Base-by-base conservation (phyloP, 495 filamentous ascomycete genomes). In the Podospora didyma region DNA sequence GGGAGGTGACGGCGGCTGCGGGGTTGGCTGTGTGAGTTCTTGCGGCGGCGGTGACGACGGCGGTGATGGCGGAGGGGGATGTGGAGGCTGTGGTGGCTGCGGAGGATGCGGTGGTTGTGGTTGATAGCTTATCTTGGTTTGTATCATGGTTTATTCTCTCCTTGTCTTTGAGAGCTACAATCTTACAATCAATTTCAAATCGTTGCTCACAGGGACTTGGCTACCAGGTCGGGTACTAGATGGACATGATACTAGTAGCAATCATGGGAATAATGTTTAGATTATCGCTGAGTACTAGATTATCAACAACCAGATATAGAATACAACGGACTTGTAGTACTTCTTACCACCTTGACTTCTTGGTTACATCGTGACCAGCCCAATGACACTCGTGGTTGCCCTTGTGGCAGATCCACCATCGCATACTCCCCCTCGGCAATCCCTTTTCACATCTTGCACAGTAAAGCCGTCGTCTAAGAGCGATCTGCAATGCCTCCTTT, bases 341-440 rank as follows among this genome's bases (percentile, higher is more conserved):
- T n/a, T n/a, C n/a, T n/a, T n/a, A n/a, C n/a, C n/a, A 31, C 26
- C 3, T 31, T 31, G 3, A 31, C 26, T 14, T 41, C 37, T 41
- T 26, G 22, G 22, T 16, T n/a, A 45, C 37, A n/a, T 54, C 51
- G 12, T 54, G 51, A n/a, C 51, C 51, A 16, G 37, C 39, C 51
- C 51, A 54, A 31, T 54, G 51, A 19, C 51, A 54, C 19, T 54
- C 51, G 26, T 54, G 51, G 20, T 54, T 41, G 0, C 51, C 51
- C 9, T 39, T 44, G 16, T 7, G 22, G 17, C 51, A 54, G 3
- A 54, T 54, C 51, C 51, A 54, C 51, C 51, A 54, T n/a, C 51
- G 16, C 37, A 39, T 54, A 21, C 44, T 54, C 39, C 44, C 41
- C 23, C 22, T 54, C 12, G 51, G 51, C 2, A 54, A 11, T 41